Base-by-base conservation (phyloP, 768 basidiomycete genomes). In the Boletus subparvulus region DNA sequence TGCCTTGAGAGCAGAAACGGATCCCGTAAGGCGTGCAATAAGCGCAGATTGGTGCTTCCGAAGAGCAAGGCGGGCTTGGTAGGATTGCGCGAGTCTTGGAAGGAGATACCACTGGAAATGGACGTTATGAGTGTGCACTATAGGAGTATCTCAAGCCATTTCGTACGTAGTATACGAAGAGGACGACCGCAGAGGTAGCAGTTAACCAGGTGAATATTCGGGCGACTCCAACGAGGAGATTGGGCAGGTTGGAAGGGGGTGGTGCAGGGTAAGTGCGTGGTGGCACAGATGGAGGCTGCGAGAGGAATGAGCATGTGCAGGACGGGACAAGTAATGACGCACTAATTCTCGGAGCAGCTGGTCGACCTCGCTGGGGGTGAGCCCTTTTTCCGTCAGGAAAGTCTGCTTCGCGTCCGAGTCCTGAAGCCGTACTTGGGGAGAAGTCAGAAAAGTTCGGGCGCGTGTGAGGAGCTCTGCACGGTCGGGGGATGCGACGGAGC, bases 191-290 rank as follows among this genome's bases (percentile, higher is more conserved):
- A 44, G 86, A 84, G 11, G 86, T 80, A 6, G 90, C 86, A 2
- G 80, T 76, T 54, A 88, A 65, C 90, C 88, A 92, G 8, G 74
- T 73, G 48, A 87, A 79, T 19, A 90, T 70, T 42, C 87, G 80
- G 26, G 76, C 71, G 17, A 85, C 70, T 3, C 85, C 88, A 12
- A 84, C 68, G n/a, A 92, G 73, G 39, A 91, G 77, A 44, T 78
- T 77, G 0, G 88, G 88, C 1, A 92, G 72, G 62, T 80, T 83
- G 4, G 89, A 91, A 3, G 88, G 88, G 6, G 84, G 81, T 12
- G 77, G 80, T 57, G 80, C 82, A 4, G 89, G 89, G 63, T 92
- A 92, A 47, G 85, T 84, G 61, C 87, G 80, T 0, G 89, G 87
- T 19, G 89, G 89, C 36, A 92, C 70, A 6, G 69, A 55, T 10